Evolutionary conservation across 345 rosid species (phyloP), one percentile per base, ranked within the genome.

Genomic region (Clausena lansium): DNA sequence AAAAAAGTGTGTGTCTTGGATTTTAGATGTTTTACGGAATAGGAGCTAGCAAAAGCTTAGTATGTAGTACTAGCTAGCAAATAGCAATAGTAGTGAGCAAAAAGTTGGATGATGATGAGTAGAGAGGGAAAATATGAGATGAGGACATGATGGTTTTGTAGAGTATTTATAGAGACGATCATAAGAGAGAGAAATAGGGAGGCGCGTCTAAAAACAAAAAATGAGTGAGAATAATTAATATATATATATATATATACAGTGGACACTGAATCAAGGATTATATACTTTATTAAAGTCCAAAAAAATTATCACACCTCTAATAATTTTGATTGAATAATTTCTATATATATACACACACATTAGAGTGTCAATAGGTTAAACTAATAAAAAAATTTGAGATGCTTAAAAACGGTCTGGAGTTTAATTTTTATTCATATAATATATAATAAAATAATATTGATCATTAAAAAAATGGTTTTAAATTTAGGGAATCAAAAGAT

Each of bases 141-240:
- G 70, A 30, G n/a, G 32, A 65, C 19, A 28, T 62, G 57, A 63
- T 45, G 69, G 35, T 52, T 11, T 45, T 64, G 50, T n/a, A 32
- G 50, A 6, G 61, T 47, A 55, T 76, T 33, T 66, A 76, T 66
- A 76, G 78, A 11, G 63, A 74, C 20, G 70, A 7, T 13, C 50
- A 13, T 8, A 28, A 41, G 22, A 58, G 80, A 57, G 73, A 45
- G 17, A 77, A 52, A 5, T 30, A 25, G 73, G 7, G 20, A 13
- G 50, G 50, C 15, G 50, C 50, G 50, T 13, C 50, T 45, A 15
- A 45, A 45, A 45, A 45, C 0, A 10, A 41, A 41, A 41, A 41
- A 10, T 0, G 47, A 14, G 47, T 10, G 47, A 41, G 4, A 41
- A 41, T 41, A 6, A 1, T 36, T 1, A 6, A 1, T 36, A 7